Evolutionary conservation across 2,329 filamentous ascomycete species (phyloP), one percentile per base, ranked within the genome.

Genomic region (Aspergillus sp.): DNA sequence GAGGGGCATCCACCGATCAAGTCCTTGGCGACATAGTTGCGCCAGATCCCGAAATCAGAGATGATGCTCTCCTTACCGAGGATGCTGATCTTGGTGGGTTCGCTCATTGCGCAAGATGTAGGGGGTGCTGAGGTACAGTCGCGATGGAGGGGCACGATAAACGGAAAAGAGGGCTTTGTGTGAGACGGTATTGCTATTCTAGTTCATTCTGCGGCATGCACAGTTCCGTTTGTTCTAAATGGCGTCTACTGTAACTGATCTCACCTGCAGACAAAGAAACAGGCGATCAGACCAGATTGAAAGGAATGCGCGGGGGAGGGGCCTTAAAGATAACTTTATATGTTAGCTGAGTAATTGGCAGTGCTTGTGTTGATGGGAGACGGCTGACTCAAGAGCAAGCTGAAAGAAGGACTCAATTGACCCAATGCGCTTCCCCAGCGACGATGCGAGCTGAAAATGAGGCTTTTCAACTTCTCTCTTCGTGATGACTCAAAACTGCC

Each of bases 1-100:
- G 90, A 93, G 44, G 80, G 71, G 51, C 93, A 76, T 65, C 85
- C 87, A 47, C 78, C 72, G 53, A 97, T 76, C 48, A 98, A 78
- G 70, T 98, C 91, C 57, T 83, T 73, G 46, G 84, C 83, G 53
- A 97, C 84, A 66, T 87, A 93, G 63, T 79, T 79, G 54, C 85
- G 81, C 88, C 90, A 96, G 48, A 98, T 81, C 55, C 86, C 88
- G 66, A 95, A 89, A 66, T 96, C 89, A 62, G 96, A 85, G 54
- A 96, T 78, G 59, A 98, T 97, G 62, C 85, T 86, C 59, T 95
- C 88, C 62, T 88, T 86, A 57, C 90, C 90, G 50, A 98, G 76
- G 58, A 98, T 94, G 32, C 81, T 78, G 63, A 97, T 89, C 64
- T 76, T 81, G 45, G 77, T 80, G 48, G 80, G 78, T 51, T 65